Evolutionary conservation across 139 green algal genomes (phyloP), one percentile per base, ranked within the genome.

Genomic region (Mychonastes homosphaera): DNA sequence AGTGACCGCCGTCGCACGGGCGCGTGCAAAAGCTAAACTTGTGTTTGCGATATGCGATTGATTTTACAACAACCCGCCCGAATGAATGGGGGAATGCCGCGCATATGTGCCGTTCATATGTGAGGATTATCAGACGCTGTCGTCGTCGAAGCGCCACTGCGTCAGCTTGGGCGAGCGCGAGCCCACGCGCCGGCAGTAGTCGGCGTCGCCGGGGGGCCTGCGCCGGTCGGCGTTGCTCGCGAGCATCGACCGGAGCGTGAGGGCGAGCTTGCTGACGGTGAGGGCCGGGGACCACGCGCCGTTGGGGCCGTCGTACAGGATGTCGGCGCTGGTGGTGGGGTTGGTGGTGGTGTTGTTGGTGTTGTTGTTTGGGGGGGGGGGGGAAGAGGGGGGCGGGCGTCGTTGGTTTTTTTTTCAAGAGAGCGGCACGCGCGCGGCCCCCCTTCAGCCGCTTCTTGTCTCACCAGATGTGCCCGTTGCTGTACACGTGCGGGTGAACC

Each of bases 271-370:
- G 71, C 77, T 92, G 53, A 95, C 79, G 24, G 87, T 95, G 24
- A 95, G 69, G 1, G 87, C 87, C 0, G 87, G 87, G 3, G 73
- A 86, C 87, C 87, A 95, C 18, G 86, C 88, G 12, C 85, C 85
- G 45, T 88, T 84, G 24, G 48, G 54, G 2, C 73, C 60, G 48
- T 89, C 83, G 30, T 95, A 95, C 29, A 92, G 62, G 16, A 94
- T 91, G 65, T 95, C 87, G 18, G 93, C 65, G 72, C 85, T 94
- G 35, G 94, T 94, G 74, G 94, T 81, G n/a, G 84, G 85, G 50
- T 92, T 92, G 69, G 57, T 77, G 36, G 36, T 44, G n/a, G n/a
- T n/a, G n/a, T n/a, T n/a, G n/a, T n/a, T n/a, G n/a, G n/a, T n/a
- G n/a, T 44, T 10, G 36, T 44, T 44, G 13, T 44, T 44, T 44